Percentiles rank a stretch among this genome's conserved stretches.
Evolutionary conservation across 129 eudicot genomes (phyloP).

Genomic region (Helianthus tuberosus): DNA sequence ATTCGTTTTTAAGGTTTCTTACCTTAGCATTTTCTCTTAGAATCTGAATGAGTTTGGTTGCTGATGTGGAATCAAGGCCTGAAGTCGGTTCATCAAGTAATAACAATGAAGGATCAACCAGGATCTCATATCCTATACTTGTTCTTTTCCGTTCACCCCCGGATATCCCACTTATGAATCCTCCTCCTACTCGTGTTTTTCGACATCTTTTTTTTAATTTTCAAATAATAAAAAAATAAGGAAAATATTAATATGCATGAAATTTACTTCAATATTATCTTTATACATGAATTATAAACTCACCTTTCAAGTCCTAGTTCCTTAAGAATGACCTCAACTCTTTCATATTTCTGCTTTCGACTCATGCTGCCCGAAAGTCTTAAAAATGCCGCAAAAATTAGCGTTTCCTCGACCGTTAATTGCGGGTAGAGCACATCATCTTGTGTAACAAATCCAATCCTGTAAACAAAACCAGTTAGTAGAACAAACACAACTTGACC

Average conservation of each 20-base stretch:
- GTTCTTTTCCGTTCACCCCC: slow-evolving; percentile 99
- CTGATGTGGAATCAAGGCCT: slow-evolving; percentile 97
- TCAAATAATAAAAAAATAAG: slow-evolving; percentile 18
- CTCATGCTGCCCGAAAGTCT: slow-evolving; percentile 91
- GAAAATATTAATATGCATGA: background rate
- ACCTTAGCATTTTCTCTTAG: slow-evolving; percentile 89
- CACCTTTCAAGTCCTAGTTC: slow-evolving; percentile 99
- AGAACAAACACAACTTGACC: background rate
- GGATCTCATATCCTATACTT: slow-evolving; percentile 86
- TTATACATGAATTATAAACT: slow-evolving; percentile 6
- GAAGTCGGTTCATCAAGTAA: slow-evolving; percentile 99
- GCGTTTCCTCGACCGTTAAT: slow-evolving; percentile 89
- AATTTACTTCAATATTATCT: background rate
- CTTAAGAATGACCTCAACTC: slow-evolving; percentile 77
- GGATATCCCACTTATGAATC: slow-evolving; percentile 75
- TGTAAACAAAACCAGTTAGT: slow-evolving; percentile 24
- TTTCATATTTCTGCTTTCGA: slow-evolving; percentile 62
- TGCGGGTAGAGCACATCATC: slow-evolving; percentile 95
- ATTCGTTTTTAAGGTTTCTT: background rate
- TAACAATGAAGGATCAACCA: slow-evolving; percentile 89
- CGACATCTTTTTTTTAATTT: slow-evolving; percentile 61
- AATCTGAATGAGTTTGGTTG: slow-evolving; percentile 70
- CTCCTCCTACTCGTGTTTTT: slow-evolving; percentile 90
- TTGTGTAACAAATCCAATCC: slow-evolving; percentile 96
- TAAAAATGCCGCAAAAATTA: slow-evolving; percentile 82